Evolutionary conservation across 1,284 basidiomycete species (phyloP).

Genomic region (Rhodofomes roseus): DNA sequence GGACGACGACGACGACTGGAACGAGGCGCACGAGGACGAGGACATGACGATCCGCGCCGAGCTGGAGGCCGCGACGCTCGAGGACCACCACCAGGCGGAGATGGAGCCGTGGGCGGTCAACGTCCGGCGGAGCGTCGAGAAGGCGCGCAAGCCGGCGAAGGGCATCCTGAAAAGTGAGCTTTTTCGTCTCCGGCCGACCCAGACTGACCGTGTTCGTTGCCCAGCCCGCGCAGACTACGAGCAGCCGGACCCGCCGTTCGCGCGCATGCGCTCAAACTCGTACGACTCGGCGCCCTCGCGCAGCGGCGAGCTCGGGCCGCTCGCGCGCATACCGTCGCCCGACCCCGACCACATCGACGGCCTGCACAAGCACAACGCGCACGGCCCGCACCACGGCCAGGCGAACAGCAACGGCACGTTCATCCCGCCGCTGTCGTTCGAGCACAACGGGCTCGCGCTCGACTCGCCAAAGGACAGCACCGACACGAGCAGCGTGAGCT

Average conservation of each 20-base stretch:
- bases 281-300: constrained; percentile 61
- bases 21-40: constrained; percentile 66
- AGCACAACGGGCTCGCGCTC: constrained; percentile 30
- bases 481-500: constrained; percentile 20
- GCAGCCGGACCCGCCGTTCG: constrained; percentile 48
- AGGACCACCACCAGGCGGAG: constrained; percentile 56
- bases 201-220: constrained; percentile 21
- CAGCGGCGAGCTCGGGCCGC: constrained; percentile 58
- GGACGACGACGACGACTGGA: constrained; percentile 68
- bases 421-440: constrained; percentile 63
- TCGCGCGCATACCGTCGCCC: constrained; percentile 74
- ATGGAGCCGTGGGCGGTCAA: constrained; percentile 71
- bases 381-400: constrained; percentile 27
- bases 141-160: constrained; percentile 62
- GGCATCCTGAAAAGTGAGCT: constrained; percentile 90
- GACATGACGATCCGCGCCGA: constrained; percentile 70
- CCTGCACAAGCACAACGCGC: constrained; percentile 63
- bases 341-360: constrained; percentile 87
- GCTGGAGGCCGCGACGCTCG: constrained; percentile 40
- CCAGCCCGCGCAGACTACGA: constrained; percentile 52
- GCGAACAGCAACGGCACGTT: constrained; percentile 26
- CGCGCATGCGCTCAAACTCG: constrained; percentile 72
- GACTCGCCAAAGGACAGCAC: constrained; percentile 36
- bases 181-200: constrained; percentile 6
- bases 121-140: constrained; percentile 63